A percentile compares a stretch with the other conserved stretches of the same genome.
Evolutionary conservation across 352 stramenopile species (phyloP).

Genomic region (Ophiocytium majus): DNA sequence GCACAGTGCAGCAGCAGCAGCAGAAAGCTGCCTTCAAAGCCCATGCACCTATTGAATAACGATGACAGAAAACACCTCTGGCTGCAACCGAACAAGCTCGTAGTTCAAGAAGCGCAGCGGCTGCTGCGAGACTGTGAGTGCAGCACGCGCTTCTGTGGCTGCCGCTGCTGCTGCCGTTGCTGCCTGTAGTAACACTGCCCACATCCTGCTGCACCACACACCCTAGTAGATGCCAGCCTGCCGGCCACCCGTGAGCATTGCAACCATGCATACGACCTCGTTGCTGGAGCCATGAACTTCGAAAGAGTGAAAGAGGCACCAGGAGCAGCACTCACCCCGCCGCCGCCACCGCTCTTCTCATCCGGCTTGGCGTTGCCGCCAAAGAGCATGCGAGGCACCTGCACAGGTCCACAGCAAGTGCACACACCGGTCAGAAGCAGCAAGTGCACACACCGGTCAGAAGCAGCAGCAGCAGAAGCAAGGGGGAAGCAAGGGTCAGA

Average conservation of each 20-base stretch:
- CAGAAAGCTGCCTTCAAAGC: not conserved
- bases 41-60: not conserved
- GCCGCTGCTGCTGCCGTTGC: not conserved
- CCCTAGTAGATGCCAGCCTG: not conserved
- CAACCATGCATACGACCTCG: not conserved
- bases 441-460: not conserved
- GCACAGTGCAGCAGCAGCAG: not conserved
- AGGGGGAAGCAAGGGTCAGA: not conserved
- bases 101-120: no score
- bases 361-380: not conserved
- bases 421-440: not conserved
- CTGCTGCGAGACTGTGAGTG: no score
- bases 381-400: constrained; percentile 22
- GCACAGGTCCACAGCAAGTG: not conserved
- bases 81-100: no score
- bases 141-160: not conserved
- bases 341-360: constrained; percentile 14
- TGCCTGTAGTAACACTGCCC: not conserved
- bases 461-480: not conserved
- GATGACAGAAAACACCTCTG: not conserved
- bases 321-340: constrained; percentile 2
- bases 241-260: not conserved
- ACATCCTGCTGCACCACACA: not conserved
- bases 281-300: not conserved
- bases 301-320: not conserved